Conservation (phyloP, 345 rosid genomes). For the Euclidium syriacum region DNA sequence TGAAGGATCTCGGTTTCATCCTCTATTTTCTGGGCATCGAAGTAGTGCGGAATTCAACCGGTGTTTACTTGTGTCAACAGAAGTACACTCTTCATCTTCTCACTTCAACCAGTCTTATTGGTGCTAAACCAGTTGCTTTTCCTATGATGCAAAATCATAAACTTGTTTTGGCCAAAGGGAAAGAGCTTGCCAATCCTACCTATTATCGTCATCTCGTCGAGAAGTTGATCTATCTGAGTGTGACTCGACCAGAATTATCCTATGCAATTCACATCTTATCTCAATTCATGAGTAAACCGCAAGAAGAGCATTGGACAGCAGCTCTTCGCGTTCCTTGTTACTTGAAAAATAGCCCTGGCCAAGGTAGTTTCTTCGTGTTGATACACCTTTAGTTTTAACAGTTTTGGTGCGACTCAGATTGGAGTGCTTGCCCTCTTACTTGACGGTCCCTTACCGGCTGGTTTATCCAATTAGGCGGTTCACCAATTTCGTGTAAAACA, state of each 20-base stretch:
- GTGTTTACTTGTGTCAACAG: neutral
- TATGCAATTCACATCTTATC: neutral
- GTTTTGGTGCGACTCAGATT: neutral
- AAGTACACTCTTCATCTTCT: neutral
- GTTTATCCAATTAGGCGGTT: neutral
- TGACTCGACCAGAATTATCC: neutral
- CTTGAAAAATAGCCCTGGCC: neutral
- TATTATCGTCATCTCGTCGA: neutral
- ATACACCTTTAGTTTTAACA: no score
- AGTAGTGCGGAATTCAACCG: neutral
- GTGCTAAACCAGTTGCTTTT: neutral
- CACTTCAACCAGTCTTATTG: neutral
- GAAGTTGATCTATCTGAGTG: neutral
- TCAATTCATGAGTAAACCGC: neutral
- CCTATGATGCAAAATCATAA: neutral
- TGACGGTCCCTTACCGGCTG: neutral
- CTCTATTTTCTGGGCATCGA: neutral
- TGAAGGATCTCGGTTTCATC: neutral
- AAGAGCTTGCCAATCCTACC: neutral
- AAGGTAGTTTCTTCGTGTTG: neutral
- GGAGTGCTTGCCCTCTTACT: neutral
- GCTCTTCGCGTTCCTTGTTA: neutral
- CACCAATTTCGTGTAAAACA: neutral
- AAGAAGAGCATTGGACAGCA: neutral
- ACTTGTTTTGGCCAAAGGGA: no score